Conservation (phyloP, 192 early-diverging fungal genomes). For the Podila clonocystis region DNA sequence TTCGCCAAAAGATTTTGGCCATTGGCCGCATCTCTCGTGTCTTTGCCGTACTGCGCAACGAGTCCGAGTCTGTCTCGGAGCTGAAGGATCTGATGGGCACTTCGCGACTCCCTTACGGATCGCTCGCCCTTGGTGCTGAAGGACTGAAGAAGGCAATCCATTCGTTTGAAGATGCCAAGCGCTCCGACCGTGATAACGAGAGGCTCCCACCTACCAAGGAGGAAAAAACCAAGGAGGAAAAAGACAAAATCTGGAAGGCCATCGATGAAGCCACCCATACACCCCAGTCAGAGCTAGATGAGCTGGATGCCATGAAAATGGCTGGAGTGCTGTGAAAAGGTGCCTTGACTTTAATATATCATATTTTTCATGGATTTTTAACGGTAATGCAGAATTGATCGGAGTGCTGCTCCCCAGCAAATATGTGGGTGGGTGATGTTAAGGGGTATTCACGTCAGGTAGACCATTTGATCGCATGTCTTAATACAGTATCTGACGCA, state of each 20-base stretch:
- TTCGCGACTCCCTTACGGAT: constrained; percentile 86
- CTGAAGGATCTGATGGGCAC: constrained; percentile 90
- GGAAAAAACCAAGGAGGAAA: constrained; percentile 53
- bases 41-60: constrained; percentile 91
- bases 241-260: constrained; percentile 43
- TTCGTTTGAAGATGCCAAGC: constrained; percentile 93
- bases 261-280: constrained; percentile 39
- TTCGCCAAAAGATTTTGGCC: constrained; percentile 84
- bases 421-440: background rate
- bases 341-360: too few relatives aligned
- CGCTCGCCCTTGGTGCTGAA: constrained; percentile 88
- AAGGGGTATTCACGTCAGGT: constrained; percentile 1
- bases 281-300: constrained; percentile 45
- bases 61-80: constrained; percentile 93
- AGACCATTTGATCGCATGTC: background rate
- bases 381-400: too few relatives aligned
- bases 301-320: constrained; percentile 46
- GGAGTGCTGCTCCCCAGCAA: too few relatives aligned
- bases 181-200: constrained; percentile 93
- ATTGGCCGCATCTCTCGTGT: constrained; percentile 91
- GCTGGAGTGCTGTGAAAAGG: constrained; percentile 18
- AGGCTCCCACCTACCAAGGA: constrained; percentile 82
- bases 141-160: constrained; percentile 93
- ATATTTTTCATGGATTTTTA: background rate
- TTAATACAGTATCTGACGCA: background rate